Evolutionary conservation across 2,329 filamentous ascomycete genomes (phyloP).

Genomic region (Aspergillus sp.): DNA sequence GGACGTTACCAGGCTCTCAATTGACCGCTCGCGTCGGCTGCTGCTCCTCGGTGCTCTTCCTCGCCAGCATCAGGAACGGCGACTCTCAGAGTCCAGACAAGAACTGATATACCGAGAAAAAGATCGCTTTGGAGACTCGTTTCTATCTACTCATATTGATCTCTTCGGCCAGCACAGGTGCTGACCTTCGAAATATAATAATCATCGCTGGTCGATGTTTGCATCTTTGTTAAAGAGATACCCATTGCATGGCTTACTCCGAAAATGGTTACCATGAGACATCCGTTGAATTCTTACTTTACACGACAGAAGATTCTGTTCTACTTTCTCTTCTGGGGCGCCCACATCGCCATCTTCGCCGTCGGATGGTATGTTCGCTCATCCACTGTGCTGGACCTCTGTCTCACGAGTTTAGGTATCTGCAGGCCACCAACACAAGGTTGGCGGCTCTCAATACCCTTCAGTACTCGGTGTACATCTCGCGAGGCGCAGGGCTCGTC

Average conservation of each 20-base stretch:
- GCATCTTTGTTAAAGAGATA: constrained; percentile 3
- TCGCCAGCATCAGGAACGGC: background rate
- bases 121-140: too few relatives aligned
- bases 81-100: background rate
- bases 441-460: constrained; percentile 78
- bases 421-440: constrained; percentile 66
- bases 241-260: constrained; percentile 23
- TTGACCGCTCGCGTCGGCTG: constrained; percentile 2
- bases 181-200: too few relatives aligned
- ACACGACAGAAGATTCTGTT: constrained; percentile 71
- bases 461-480: constrained; percentile 90
- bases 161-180: too few relatives aligned
- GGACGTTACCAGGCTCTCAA: constrained; percentile 3
- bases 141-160: too few relatives aligned
- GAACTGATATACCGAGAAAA: too few relatives aligned
- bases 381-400: background rate
- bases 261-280: constrained; percentile 41
- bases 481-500: constrained; percentile 84
- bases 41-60: constrained; percentile 4
- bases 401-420: constrained; percentile 59
- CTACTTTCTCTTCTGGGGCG: constrained; percentile 74
- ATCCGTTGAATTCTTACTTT: constrained; percentile 55
- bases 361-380: constrained; percentile 70
- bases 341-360: constrained; percentile 76
- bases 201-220: constrained; percentile 27